These are phyloP conservation scores for Jatropha podagrica DNA, from an alignment of 441 rosid species.

Conservation along the genomic window DNA sequence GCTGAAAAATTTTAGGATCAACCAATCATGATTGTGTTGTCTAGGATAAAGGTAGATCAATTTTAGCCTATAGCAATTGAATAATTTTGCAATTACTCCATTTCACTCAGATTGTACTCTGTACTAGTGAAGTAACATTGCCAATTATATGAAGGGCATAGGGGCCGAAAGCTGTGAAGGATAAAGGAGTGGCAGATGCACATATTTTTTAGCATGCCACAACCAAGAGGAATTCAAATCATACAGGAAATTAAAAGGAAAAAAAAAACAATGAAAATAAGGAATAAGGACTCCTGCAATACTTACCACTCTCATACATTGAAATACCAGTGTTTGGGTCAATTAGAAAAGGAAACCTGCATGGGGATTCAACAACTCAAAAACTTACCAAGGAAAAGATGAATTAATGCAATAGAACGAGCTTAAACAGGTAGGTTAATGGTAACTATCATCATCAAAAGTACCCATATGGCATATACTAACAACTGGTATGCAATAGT, in stretches of 20 bases:
- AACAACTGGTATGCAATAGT: neutral
- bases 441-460: neutral
- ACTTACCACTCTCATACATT: slow-evolving; percentile 86
- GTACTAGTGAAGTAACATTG: neutral
- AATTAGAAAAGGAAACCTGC: slow-evolving; percentile 82
- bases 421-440: neutral
- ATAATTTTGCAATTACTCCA: neutral
- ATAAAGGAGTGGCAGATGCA: neutral
- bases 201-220: neutral
- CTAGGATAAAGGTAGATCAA: neutral
- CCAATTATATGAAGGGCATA: neutral
- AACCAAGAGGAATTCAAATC: neutral
- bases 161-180: neutral
- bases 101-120: neutral
- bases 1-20: neutral
- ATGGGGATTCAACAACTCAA: neutral
- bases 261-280: neutral
- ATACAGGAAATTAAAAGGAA: neutral
- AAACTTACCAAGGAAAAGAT: neutral
- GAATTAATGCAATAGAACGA: neutral
- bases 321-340: slow-evolving; percentile 65
- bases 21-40: neutral
- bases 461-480: neutral
- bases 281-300: neutral
- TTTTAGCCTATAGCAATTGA: neutral